Conservation (phyloP, 2,329 filamentous ascomycete species). For the Penicillium aurantiogriseum region DNA sequence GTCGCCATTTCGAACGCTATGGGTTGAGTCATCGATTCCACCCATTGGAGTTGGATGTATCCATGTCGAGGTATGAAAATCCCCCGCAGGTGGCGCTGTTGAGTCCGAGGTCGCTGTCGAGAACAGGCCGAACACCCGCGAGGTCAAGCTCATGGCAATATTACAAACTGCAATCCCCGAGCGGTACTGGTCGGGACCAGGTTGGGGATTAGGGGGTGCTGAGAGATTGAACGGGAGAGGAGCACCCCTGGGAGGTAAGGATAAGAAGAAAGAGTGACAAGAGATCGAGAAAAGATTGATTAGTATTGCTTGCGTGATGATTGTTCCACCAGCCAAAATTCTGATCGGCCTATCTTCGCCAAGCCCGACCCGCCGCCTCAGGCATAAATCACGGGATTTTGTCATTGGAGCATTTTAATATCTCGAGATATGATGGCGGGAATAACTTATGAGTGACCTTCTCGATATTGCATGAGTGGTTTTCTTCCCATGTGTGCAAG, state of each 20-base stretch:
- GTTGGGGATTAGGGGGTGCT: constrained; percentile 27
- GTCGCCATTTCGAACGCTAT: constrained; percentile 37
- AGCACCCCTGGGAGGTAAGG: constrained; percentile 16
- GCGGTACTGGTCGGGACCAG: constrained; percentile 29
- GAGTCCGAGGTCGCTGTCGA: constrained; percentile 40
- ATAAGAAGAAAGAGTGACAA: constrained; percentile 20
- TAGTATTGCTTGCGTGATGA: constrained; percentile 3
- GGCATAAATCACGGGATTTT: constrained; percentile 7
- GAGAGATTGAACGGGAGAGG: constrained; percentile 10
- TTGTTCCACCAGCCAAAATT: constrained; percentile 33
- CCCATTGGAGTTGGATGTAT: constrained; percentile 28
- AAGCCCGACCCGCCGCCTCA: constrained; percentile 22
- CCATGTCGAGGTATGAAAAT: constrained; percentile 29
- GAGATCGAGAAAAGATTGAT: constrained; percentile 4
- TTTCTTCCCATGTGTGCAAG: background rate
- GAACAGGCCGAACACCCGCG: constrained; percentile 54
- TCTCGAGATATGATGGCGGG: background rate
- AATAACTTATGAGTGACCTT: too few relatives aligned
- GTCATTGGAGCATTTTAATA: background rate
- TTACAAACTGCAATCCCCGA: constrained; percentile 31
- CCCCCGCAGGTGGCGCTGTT: constrained; percentile 23
- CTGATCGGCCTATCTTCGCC: constrained; percentile 35
- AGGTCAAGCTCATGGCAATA: constrained; percentile 58
- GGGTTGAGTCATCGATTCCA: constrained; percentile 11
- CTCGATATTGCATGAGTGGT: too few relatives aligned